phyloP scores from a whole-genome alignment of 2,329 filamentous ascomycete genomes.

The Fusarium veterinarium region DNA sequence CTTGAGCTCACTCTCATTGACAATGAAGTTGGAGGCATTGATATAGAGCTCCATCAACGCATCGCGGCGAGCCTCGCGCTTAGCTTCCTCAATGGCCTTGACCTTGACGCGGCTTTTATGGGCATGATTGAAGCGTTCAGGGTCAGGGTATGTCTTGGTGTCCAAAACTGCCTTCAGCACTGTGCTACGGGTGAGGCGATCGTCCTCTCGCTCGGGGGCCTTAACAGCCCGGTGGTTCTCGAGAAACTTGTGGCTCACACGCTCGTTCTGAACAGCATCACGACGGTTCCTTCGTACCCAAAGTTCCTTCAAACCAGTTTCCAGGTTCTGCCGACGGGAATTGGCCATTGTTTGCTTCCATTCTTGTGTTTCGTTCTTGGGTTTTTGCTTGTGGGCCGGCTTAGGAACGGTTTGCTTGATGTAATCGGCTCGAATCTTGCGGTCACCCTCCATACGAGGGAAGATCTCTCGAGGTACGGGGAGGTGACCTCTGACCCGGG shows the following conservation, averaged over 20 bases:
- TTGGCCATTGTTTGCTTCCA: constrained; percentile 83
- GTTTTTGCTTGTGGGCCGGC: constrained; percentile 57
- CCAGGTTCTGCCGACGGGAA: constrained; percentile 76
- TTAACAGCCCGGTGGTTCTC: constrained; percentile 61
- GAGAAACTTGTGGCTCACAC: constrained; percentile 60
- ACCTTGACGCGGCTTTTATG: constrained; percentile 57
- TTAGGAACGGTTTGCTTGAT: constrained; percentile 68
- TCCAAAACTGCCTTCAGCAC: constrained; percentile 64
- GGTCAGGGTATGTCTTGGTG: constrained; percentile 69
- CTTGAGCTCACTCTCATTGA: constrained; percentile 81
- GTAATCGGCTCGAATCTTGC: constrained; percentile 73
- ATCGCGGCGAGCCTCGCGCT: constrained; percentile 72
- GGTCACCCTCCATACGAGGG: constrained; percentile 62
- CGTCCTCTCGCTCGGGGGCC: constrained; percentile 79
- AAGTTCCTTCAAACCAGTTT: constrained; percentile 76
- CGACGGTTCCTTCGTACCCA: constrained; percentile 70
- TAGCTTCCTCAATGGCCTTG: constrained; percentile 55
- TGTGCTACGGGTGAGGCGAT: constrained; percentile 77
- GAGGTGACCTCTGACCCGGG: constrained; percentile 77
- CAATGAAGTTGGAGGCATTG: constrained; percentile 88
- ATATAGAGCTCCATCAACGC: constrained; percentile 90
- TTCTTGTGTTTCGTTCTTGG: constrained; percentile 54
- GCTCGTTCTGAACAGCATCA: constrained; percentile 50
- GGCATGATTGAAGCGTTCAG: constrained; percentile 68
- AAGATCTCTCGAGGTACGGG: constrained; percentile 88